Percentiles rank a stretch among this genome's conserved stretches.
Conservation (phyloP, 257 asterid genomes). For the Lithospermum erythrorhizon region DNA sequence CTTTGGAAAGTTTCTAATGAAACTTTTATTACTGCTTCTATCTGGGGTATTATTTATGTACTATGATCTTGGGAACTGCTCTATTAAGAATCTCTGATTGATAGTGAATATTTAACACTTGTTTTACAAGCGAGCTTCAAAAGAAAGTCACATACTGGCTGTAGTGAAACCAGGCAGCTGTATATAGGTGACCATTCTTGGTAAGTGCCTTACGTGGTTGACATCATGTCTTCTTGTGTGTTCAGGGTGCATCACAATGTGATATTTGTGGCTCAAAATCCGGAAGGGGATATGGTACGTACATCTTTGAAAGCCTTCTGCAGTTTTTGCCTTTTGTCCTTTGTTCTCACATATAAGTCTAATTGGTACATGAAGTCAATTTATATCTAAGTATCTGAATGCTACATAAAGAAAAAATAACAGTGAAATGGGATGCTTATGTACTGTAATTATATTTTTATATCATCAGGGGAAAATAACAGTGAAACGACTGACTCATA, state of each 20-base stretch:
- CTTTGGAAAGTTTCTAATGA: not conserved
- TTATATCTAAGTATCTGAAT: not conserved
- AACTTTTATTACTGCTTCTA: too few species aligned
- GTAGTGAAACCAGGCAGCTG: not conserved
- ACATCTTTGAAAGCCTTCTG: not conserved
- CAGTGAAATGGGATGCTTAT: not conserved
- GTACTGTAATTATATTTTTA: not conserved
- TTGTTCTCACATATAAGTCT: not conserved
- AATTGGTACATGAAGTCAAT: too few species aligned
- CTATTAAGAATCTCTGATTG: not conserved
- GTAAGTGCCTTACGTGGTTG: not conserved
- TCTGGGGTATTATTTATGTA: too few species aligned
- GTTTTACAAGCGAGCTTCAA: not conserved
- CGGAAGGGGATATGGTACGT: slow-evolving; percentile 98
- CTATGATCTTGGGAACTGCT: not conserved
- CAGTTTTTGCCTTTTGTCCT: not conserved
- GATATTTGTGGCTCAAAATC: slow-evolving; percentile 94
- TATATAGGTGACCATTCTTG: too few species aligned
- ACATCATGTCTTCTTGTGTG: slow-evolving; percentile 12
- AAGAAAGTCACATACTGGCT: not conserved
- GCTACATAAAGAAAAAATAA: not conserved
- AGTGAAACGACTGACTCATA: not conserved
- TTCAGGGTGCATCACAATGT: slow-evolving; percentile 95
- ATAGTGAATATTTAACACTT: not conserved
- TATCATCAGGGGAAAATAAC: too few species aligned